A percentile compares a stretch with the other conserved stretches of the same genome.
Conservation (phyloP, 768 basidiomycete genomes). For the Exsudoporus frostii region DNA sequence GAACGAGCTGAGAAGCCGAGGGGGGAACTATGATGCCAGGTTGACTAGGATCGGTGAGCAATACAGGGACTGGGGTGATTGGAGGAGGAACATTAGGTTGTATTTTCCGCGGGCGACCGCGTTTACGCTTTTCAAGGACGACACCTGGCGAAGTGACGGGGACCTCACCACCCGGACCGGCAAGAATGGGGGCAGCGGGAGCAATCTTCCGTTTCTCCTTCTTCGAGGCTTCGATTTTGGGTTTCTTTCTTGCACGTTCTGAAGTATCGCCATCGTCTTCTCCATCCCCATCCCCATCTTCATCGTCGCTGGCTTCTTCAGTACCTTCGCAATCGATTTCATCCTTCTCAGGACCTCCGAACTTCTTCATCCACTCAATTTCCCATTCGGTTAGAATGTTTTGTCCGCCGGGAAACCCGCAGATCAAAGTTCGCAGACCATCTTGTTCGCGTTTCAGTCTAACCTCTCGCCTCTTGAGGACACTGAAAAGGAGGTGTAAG, state of each 20-base stretch:
- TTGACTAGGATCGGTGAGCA: conserved; percentile 14
- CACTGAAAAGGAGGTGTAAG: conserved; percentile 38
- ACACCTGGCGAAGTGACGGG: conserved; percentile 29
- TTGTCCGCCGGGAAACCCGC: conserved; percentile 71
- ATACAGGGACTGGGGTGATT: conserved; percentile 24
- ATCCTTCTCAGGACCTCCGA: conserved; percentile 77
- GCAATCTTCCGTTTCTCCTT: conserved; percentile 42
- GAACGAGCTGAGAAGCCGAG: conserved; percentile 9
- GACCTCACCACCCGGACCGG: conserved; percentile 18
- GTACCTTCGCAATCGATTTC: conserved; percentile 48
- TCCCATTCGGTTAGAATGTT: conserved; percentile 75
- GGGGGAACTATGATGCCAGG: conserved; percentile 14
- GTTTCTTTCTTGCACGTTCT: conserved; percentile 59
- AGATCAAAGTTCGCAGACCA: conserved; percentile 66
- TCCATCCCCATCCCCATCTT: conserved; percentile 42
- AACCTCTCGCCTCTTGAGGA: conserved; percentile 73
- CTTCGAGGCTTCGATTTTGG: conserved; percentile 45
- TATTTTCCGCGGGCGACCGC: conserved; percentile 78
- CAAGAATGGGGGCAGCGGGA: conserved; percentile 22
- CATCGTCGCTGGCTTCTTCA: conserved; percentile 45
- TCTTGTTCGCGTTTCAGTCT: conserved; percentile 73
- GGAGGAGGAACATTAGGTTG: conserved; percentile 44
- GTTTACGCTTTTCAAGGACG: conserved; percentile 75
- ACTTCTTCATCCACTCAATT: conserved; percentile 63
- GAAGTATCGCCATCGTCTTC: conserved; percentile 39